Evolutionary conservation across 2,329 filamentous ascomycete species (phyloP).

Genomic region (Xylariaceae sp.): DNA sequence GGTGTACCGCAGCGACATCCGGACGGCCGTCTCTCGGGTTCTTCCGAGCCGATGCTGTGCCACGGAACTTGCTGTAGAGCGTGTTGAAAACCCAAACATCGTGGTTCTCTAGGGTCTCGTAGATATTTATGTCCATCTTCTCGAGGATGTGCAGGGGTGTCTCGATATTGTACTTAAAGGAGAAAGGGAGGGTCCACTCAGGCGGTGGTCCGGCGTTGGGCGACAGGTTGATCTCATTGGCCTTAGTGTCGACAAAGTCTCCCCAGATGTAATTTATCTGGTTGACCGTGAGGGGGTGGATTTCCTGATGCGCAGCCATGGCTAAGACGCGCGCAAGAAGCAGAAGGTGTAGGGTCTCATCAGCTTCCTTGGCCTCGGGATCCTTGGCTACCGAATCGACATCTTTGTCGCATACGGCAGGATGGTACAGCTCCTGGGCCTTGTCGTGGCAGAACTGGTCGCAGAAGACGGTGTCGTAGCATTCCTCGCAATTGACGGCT

Average conservation of each 20-base stretch:
- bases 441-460: conserved; percentile 52
- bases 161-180: conserved; percentile 69
- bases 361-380: conserved; percentile 53
- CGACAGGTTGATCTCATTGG: conserved; percentile 50
- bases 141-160: conserved; percentile 72
- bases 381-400: conserved; percentile 62
- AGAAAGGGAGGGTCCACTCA: conserved; percentile 68
- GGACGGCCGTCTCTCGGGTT: conserved; percentile 72
- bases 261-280: conserved; percentile 67
- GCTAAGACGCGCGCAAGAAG: conserved; percentile 58
- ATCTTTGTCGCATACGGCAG: conserved; percentile 61
- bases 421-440: conserved; percentile 57
- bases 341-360: conserved; percentile 57
- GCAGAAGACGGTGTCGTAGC: conserved; percentile 63
- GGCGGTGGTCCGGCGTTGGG: conserved; percentile 53
- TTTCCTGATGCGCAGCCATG: conserved; percentile 55
- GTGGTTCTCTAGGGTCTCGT: conserved; percentile 51
- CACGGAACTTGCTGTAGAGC: conserved; percentile 86
- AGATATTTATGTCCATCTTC: conserved; percentile 80
- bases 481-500: conserved; percentile 54
- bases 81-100: conserved; percentile 87
- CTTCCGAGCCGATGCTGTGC: conserved; percentile 82
- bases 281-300: conserved; percentile 58
- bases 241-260: conserved; percentile 52
- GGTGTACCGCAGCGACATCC: conserved; percentile 89